phyloP scores from a whole-genome alignment of 768 basidiomycete species.

The Exidia glandulosa region DNA sequence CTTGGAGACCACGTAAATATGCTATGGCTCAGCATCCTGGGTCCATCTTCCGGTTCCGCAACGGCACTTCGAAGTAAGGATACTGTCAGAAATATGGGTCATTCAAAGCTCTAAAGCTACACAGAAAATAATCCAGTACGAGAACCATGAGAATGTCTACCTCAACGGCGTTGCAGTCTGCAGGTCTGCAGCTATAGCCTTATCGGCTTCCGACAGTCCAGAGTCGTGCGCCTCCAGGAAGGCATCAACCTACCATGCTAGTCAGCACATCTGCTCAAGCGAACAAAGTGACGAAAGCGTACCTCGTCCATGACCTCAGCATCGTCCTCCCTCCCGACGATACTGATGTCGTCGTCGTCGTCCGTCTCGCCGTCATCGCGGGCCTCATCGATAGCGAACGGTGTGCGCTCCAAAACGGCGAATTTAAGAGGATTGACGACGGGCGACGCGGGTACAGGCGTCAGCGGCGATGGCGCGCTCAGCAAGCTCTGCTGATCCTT shows the following conservation, averaged over 20 bases:
- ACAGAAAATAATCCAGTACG: too few relatives aligned
- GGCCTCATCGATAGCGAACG: conserved; percentile 95
- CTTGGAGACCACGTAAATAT: too few relatives aligned
- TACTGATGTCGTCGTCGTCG: conserved; percentile 40
- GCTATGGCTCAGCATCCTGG: too few relatives aligned
- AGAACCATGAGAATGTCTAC: too few relatives aligned
- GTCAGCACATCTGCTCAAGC: neutral
- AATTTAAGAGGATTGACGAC: conserved; percentile 68
- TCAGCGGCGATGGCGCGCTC: conserved; percentile 12
- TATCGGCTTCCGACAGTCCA: conserved; percentile 69
- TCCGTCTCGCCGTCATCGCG: conserved; percentile 73
- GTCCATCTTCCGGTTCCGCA: too few relatives aligned
- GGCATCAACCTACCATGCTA: conserved; percentile 58
- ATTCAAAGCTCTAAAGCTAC: too few relatives aligned
- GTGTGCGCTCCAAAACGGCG: conserved; percentile 81
- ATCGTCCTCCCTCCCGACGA: conserved; percentile 47
- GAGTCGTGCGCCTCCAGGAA: conserved; percentile 92
- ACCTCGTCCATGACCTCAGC: conserved; percentile 87
- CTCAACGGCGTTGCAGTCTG: neutral
- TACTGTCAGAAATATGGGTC: too few relatives aligned
- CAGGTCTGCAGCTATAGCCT: conserved; percentile 39
- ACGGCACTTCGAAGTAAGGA: too few relatives aligned
- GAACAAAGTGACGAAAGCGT: conserved; percentile 11
- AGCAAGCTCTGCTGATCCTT: conserved; percentile 8
- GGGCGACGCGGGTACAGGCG: conserved; percentile 29